Evolutionary conservation across 225 moss, liverwort and hornwort genomes (phyloP).

Genomic region (Polytrichum formosum): DNA sequence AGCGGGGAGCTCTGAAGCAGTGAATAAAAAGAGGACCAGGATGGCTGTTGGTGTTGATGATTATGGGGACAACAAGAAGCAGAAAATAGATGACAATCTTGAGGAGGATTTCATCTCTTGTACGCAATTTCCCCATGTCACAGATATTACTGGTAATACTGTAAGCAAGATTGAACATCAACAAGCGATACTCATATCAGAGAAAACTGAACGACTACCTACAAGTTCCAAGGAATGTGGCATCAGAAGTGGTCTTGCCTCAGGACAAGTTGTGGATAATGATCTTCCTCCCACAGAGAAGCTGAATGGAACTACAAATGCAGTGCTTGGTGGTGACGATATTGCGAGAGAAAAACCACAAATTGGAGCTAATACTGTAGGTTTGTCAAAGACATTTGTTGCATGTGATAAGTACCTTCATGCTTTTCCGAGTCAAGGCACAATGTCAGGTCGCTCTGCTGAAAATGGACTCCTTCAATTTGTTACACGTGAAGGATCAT

Average conservation of each 20-base stretch:
- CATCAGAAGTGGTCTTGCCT: constrained; percentile 26
- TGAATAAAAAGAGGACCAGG: constrained; percentile 26
- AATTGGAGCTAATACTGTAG: constrained; percentile 8
- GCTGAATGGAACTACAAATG: background rate
- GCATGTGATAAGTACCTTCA: constrained; percentile 14
- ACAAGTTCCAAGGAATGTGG: constrained; percentile 34
- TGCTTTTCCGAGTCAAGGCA: constrained; percentile 6
- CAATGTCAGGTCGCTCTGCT: constrained; percentile 9
- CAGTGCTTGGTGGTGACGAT: constrained; percentile 11
- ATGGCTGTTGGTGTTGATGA: constrained; percentile 6
- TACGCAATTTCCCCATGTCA: constrained; percentile 34
- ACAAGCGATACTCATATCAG: constrained; percentile 15
- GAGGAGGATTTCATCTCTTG: constrained; percentile 39
- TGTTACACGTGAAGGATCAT: constrained; percentile 20
- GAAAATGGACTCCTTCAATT: constrained; percentile 20
- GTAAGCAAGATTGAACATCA: constrained; percentile 13
- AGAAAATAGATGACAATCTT: constrained; percentile 23
- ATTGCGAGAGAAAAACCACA: constrained; percentile 16
- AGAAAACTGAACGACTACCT: constrained; percentile 21
- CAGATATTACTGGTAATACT: constrained; percentile 34
- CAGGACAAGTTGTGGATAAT: constrained; percentile 29
- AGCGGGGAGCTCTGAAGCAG: constrained; percentile 5
- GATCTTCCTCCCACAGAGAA: constrained; percentile 30
- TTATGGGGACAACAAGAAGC: constrained; percentile 31
- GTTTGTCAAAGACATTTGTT: constrained; percentile 1